These are phyloP conservation scores for Candolleomyces eurysporus DNA, from an alignment of 768 basidiomycete species.

Conservation along the genomic window DNA sequence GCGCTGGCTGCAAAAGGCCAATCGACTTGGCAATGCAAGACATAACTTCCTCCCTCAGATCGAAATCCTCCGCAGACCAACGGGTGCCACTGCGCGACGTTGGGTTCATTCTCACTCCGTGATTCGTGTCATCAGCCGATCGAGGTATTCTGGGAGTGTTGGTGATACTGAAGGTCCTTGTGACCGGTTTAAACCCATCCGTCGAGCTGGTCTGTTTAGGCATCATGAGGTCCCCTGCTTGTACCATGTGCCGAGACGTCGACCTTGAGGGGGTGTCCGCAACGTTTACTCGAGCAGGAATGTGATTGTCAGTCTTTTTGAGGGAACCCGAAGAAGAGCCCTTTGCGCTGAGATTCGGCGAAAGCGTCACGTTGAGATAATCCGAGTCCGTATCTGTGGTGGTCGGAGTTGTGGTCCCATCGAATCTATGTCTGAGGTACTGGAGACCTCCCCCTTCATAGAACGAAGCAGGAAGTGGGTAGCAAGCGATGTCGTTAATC, in stretches of 20 bases:
- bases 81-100: conserved; percentile 16
- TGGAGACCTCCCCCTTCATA: conserved; percentile 92
- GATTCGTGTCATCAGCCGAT: conserved; percentile 26
- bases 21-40: conserved; percentile 97
- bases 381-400: conserved; percentile 41
- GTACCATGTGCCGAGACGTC: conserved; percentile 54
- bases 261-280: conserved; percentile 9
- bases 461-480: conserved; percentile 88
- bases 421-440: conserved; percentile 88
- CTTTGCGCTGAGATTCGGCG: conserved; percentile 23
- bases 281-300: conserved; percentile 10
- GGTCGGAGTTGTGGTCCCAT: conserved; percentile 43
- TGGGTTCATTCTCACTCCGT: conserved; percentile 18
- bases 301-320: conserved; percentile 20
- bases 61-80: conserved; percentile 69
- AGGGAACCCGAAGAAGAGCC: conserved; percentile 25
- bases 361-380: conserved; percentile 46
- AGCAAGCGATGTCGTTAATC: conserved; percentile 95
- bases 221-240: conserved; percentile 75
- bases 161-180: conserved; percentile 48
- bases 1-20: conserved; percentile 84
- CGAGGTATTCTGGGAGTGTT: conserved; percentile 48
- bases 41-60: conserved; percentile 96
- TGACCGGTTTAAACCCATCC: conserved; percentile 29
- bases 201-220: conserved; percentile 47